Conservation (phyloP, 2,329 filamentous ascomycete genomes). For the Phialophora chinensis region DNA sequence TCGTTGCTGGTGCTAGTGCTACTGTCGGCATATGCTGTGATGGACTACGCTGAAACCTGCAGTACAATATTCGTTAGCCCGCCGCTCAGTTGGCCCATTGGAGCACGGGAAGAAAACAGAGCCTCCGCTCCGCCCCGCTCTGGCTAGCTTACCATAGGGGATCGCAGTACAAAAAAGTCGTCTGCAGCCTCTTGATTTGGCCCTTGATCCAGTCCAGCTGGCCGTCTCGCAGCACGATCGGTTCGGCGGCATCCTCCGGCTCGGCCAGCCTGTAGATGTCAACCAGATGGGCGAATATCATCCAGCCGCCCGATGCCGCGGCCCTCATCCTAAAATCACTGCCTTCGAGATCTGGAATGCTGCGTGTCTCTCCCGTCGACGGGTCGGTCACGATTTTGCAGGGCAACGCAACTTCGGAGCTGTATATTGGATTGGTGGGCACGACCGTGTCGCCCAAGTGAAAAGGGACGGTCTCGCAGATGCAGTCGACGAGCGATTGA, state of each 20-base stretch:
- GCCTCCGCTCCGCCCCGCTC: neutral
- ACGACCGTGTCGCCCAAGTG: slow-evolving; percentile 37
- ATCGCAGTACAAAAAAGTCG: slow-evolving; percentile 30
- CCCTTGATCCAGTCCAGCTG: slow-evolving; percentile 39
- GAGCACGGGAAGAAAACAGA: neutral
- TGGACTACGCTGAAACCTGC: neutral
- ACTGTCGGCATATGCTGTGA: neutral
- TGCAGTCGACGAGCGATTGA: slow-evolving; percentile 34
- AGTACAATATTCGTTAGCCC: neutral
- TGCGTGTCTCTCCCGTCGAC: slow-evolving; percentile 18
- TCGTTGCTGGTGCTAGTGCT: neutral
- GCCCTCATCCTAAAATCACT: slow-evolving; percentile 26
- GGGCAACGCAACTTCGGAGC: slow-evolving; percentile 32
- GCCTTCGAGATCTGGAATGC: slow-evolving; percentile 19
- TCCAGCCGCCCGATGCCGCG: slow-evolving; percentile 37
- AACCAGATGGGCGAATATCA: slow-evolving; percentile 35
- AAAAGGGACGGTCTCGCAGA: slow-evolving; percentile 37
- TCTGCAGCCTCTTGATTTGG: slow-evolving; percentile 39
- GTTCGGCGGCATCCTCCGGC: slow-evolving; percentile 36
- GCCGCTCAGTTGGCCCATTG: neutral
- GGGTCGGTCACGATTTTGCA: slow-evolving; percentile 20
- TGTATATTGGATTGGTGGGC: slow-evolving; percentile 33
- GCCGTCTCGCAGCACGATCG: slow-evolving; percentile 34
- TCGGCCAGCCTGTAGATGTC: slow-evolving; percentile 36
- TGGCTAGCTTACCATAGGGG: slow-evolving; percentile 20